Evolutionary conservation across 768 basidiomycete species (phyloP).

Genomic region (Mycena sanguinolenta): DNA sequence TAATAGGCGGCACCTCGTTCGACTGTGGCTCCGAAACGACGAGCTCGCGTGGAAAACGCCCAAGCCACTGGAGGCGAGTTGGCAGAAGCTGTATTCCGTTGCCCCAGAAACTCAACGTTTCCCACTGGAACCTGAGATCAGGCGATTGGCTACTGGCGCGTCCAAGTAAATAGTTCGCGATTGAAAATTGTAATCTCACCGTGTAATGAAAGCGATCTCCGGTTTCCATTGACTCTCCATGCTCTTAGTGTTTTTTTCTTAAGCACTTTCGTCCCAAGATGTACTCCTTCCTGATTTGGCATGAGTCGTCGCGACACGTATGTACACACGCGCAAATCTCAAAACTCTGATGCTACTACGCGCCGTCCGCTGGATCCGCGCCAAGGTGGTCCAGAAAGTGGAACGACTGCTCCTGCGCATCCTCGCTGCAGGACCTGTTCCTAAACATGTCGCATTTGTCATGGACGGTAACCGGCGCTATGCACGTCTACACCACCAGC

Average conservation of each 20-base stretch:
- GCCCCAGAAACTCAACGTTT: slow-evolving; percentile 58
- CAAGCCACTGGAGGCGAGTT: slow-evolving; percentile 51
- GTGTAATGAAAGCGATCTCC: not conserved
- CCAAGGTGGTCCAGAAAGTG: slow-evolving; percentile 49
- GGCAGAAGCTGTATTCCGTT: slow-evolving; percentile 55
- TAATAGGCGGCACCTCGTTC: slow-evolving; percentile 58
- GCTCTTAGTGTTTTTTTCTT: too few relatives aligned
- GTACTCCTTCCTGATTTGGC: not conserved
- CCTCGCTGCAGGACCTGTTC: slow-evolving; percentile 87
- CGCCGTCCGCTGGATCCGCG: slow-evolving; percentile 40
- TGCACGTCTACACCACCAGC: slow-evolving; percentile 76
- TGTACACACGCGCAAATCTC: not conserved
- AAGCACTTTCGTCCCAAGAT: not conserved
- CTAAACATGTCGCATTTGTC: slow-evolving; percentile 91
- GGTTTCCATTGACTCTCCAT: too few relatives aligned
- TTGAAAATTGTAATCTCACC: slow-evolving; percentile 3
- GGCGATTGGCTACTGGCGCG: slow-evolving; percentile 51
- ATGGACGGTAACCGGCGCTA: slow-evolving; percentile 98
- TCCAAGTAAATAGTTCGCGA: slow-evolving; percentile 40
- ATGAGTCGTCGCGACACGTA: not conserved
- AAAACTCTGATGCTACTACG: slow-evolving; percentile 29
- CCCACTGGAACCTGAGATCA: slow-evolving; percentile 59
- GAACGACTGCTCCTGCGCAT: slow-evolving; percentile 70
- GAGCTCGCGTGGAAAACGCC: slow-evolving; percentile 62
- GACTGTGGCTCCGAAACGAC: slow-evolving; percentile 62